Evolutionary conservation across 768 basidiomycete species (phyloP), one percentile per base, ranked within the genome.

Genomic region (Clavaria fumosa): DNA sequence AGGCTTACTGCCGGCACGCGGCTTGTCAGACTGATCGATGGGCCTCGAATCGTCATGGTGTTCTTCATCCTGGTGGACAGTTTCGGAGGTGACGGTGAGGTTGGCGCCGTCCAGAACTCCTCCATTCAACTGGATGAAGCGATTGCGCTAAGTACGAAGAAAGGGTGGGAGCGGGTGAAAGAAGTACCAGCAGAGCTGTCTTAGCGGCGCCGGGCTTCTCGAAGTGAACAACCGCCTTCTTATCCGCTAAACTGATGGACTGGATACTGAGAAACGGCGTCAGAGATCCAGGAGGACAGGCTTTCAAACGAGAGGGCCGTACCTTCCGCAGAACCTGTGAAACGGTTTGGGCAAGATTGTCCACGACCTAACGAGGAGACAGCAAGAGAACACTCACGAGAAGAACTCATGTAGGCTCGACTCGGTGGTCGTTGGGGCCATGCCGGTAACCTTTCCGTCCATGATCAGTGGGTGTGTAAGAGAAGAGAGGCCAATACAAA

Each of bases 21-120:
- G 93, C 62, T 99, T 99, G 57, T 93, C 89, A 26, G 76, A 69
- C 59, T 95, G 90, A 11, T 81, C 74, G 49, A 83, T 64, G 34
- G 59, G 54, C 34, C 62, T 57, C 30, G 47, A 46, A 17, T 59
- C 55, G 6, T 62, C 55, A 11, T 47, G 36, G 19, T 69, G 63
- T 7, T 64, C 62, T 14, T 75, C 69, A 36, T 75, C 74, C 11
- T 61, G 53, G 43, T 78, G 75, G 18, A 65, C 69, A 1, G 57
- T 57, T 11, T 84, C 77, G 11, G 82, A 81, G 5, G 74, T 69
- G 37, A 96, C 86, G 7, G 59, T 57, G 27, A 97, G 62, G 7
- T 64, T 66, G 4, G 69, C 54, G 17, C 79, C 81, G 44, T 85
- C 83, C 34, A 99, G 70, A 17, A 70, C 64, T 2, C 83, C 82